Evolutionary conservation across 441 rosid genomes (phyloP), one percentile per base, ranked within the genome.

Genomic region (Erodium trifolium): DNA sequence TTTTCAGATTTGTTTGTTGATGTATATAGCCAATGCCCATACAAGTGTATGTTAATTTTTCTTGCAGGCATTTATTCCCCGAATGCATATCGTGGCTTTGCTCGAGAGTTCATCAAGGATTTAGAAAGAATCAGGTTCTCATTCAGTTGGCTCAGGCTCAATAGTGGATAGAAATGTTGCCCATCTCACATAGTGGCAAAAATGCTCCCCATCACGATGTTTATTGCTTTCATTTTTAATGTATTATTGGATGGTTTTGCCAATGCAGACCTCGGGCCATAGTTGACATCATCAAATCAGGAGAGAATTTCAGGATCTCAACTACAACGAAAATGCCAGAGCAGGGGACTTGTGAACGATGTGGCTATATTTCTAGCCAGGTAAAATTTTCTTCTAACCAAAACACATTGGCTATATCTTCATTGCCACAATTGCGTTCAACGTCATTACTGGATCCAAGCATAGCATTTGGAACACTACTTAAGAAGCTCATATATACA

Each of bases 361-460:
- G 98, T 68, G 97, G 98, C n/a, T 93, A 93, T 72, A 91, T 93
- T 23, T 91, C 98, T 65, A 91, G 98, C 82, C 98, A 93, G 92
- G 97, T 91, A 73, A 80, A 77, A 66, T 14, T 70, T 76, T 74
- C 67, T 73, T 68, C 53, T 59, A 39, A 39, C 9, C 9, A 9
- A 39, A 39, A 39, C 9, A 19, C 65, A 17, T 14, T 47, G 57
- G 57, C 13, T 49, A 49, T 49, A 11, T n/a, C 57, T 49, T 5
- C 63, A 16, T 3, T 31, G 12, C 60, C 14, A 43, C 71, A 53
- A 27, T 37, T 63, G 63, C 23, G 13, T 17, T 35, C 7, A n/a
- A 3, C 17, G 18, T 9, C 3, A 47, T 4, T 47, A 1, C 13
- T 12, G 16, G 5, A 49, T n/a, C 57, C n/a, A 12, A n/a, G 3